Evolutionary conservation across 2,329 filamentous ascomycete species (phyloP).

Genomic region (Achaetomium macrosporum): DNA sequence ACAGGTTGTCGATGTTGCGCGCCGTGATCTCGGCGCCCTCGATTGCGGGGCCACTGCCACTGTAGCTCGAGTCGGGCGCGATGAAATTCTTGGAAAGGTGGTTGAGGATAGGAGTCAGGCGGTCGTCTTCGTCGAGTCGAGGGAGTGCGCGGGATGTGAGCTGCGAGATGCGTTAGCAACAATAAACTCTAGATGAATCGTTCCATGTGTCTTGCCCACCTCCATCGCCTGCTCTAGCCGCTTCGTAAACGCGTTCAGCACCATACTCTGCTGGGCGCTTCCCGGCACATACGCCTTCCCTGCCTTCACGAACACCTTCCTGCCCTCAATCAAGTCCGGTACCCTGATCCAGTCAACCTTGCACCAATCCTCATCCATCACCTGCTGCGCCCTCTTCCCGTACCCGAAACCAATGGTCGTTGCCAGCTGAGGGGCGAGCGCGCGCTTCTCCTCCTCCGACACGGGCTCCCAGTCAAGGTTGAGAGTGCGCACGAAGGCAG

Average conservation of each 20-base stretch:
- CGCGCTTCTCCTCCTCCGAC: conserved; percentile 67
- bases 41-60: conserved; percentile 56
- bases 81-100: conserved; percentile 95
- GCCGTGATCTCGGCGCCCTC: conserved; percentile 71
- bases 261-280: conserved; percentile 81
- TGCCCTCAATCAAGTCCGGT: conserved; percentile 77
- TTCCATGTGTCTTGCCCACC: conserved; percentile 40
- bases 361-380: conserved; percentile 81
- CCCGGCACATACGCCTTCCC: conserved; percentile 91
- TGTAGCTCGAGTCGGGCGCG: conserved; percentile 80
- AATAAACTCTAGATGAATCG: conserved; percentile 5
- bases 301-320: conserved; percentile 67
- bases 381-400: conserved; percentile 33
- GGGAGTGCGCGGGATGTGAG: conserved; percentile 87
- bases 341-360: conserved; percentile 96
- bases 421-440: conserved; percentile 55
- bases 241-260: conserved; percentile 77
- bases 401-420: conserved; percentile 39
- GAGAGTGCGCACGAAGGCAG: conserved; percentile 68
- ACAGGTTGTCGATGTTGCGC: conserved; percentile 70
- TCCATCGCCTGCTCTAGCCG: conserved; percentile 77
- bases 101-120: conserved; percentile 61
- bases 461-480: conserved; percentile 83
- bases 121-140: conserved; percentile 91
- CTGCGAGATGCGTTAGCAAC: conserved; percentile 34